Percentiles rank a stretch among this genome's conserved stretches.
Evolutionary conservation across 306 rosid genomes (phyloP).

Genomic region (Boehmeria nivea): DNA sequence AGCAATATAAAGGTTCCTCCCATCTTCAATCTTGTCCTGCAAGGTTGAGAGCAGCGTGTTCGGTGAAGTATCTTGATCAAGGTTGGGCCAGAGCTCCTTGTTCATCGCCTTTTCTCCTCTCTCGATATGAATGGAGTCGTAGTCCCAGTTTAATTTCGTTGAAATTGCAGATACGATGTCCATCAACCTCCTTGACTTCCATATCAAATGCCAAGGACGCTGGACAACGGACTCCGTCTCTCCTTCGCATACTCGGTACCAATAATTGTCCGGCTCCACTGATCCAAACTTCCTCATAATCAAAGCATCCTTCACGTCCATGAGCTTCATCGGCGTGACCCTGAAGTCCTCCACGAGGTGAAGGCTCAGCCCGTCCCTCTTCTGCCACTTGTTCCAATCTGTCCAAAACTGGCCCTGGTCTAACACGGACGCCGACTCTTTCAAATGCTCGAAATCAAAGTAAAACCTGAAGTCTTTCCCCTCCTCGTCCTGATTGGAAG

Average conservation of each 20-base stretch:
- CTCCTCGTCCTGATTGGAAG: conserved; percentile 75
- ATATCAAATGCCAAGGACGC: conserved; percentile 91
- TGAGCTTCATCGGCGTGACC: conserved; percentile 86
- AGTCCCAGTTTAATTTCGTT: conserved; percentile 87
- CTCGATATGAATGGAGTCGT: conserved; percentile 80
- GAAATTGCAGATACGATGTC: conserved; percentile 84
- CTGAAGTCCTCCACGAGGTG: conserved; percentile 73
- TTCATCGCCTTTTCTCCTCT: conserved; percentile 94
- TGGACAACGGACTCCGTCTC: conserved; percentile 81
- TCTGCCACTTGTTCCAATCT: conserved; percentile 83
- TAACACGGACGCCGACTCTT: conserved; percentile 78
- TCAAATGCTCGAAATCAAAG: conserved; percentile 95
- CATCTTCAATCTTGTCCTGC: conserved; percentile 67
- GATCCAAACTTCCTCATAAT: conserved; percentile 86
- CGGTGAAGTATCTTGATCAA: conserved; percentile 78
- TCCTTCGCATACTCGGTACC: conserved; percentile 98
- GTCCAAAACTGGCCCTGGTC: conserved; percentile 88
- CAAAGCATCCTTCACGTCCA: conserved; percentile 60
- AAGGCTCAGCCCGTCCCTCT: conserved; percentile 58
- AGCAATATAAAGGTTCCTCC: conserved; percentile 84
- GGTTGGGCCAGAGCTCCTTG: conserved; percentile 96
- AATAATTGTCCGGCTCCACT: conserved; percentile 90
- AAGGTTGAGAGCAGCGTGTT: conserved; percentile 65
- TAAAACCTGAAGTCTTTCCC: conserved; percentile 96
- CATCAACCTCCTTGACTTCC: conserved; percentile 94